These are phyloP conservation scores for Stellera chamaejasme DNA, from an alignment of 345 rosid genomes.

Conservation along the genomic window DNA sequence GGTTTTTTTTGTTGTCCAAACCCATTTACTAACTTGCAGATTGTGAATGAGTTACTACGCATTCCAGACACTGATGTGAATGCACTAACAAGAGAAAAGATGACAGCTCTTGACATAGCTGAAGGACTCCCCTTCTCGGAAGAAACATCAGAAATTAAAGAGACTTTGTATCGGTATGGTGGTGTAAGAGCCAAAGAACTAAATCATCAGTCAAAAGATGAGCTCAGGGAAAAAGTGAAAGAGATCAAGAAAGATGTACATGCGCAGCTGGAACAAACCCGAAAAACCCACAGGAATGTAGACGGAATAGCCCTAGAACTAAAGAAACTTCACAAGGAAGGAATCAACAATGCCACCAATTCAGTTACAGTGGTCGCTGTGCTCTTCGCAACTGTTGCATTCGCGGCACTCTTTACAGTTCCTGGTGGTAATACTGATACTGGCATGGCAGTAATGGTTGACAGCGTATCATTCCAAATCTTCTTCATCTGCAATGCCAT, in stretches of 20 bases:
- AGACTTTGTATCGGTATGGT: conserved; percentile 48
- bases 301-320: conserved; percentile 74
- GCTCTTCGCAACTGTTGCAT: conserved; percentile 91
- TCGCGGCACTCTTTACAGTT: conserved; percentile 73
- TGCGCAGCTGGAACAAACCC: conserved; percentile 82
- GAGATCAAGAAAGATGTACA: conserved; percentile 79
- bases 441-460: conserved; percentile 54
- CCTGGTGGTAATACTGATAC: conserved; percentile 64
- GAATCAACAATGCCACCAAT: conserved; percentile 83
- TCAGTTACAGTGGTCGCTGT: conserved; percentile 86
- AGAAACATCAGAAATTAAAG: conserved; percentile 55
- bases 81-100: conserved; percentile 65
- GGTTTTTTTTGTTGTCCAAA: not conserved
- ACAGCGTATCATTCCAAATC: conserved; percentile 43
- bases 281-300: conserved; percentile 72
- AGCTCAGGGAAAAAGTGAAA: conserved; percentile 65
- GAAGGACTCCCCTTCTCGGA: conserved; percentile 76
- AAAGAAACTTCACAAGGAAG: conserved; percentile 68
- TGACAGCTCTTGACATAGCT: conserved; percentile 79
- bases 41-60: conserved; percentile 55
- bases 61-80: conserved; percentile 72
- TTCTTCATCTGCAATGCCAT: conserved; percentile 65
- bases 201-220: conserved; percentile 79
- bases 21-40: conserved; percentile 31
- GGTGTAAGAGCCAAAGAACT: conserved; percentile 69